Evolutionary conservation across 2,329 filamentous ascomycete genomes (phyloP), one percentile per base, ranked within the genome.

Genomic region (Alternaria ethzedia): DNA sequence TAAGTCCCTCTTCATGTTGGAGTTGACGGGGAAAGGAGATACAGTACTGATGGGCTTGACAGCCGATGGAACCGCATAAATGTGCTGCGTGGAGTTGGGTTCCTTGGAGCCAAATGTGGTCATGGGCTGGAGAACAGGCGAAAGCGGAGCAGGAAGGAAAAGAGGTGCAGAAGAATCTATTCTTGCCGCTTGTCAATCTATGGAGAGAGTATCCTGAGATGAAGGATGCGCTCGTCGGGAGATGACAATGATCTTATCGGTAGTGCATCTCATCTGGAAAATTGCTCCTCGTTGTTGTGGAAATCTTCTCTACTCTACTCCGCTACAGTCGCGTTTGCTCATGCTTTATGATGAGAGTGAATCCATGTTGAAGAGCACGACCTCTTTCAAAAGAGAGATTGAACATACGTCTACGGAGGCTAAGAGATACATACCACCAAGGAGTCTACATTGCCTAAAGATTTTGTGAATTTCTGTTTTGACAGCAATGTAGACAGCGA

Each of bases 71-170:
- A 65, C 83, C 84, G 0, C 76, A 86, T 3, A 89, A 88, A 73
- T 89, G 87, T 68, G 82, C 82, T 5, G 79, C 77, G 0, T 88
- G 87, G 87, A 77, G 84, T 21, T 88, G 86, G 86, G 72, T 82
- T 1, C 76, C 67, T 1, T 88, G 86, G 86, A 74, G 80, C 20
- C 79, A 84, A 32, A 73, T 88, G 69, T 72, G 74, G 70, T 64
- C 59, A 17, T 82, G 78, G 75, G 78, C 76, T 1, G 71, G 76
- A 30, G 50, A 75, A 75, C 75, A 77, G 54, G 73, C 76, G 1
- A 64, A 73, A 17, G 73, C 73, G 7, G 77, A 76, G 47, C 64
- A 63, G 9, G 68, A 65, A 1, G 76, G 71, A 11, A 63, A 64
- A n/a, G 69, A 71, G 12, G 68, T 74, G 8, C 67, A 75, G 36